Evolutionary conservation across 1,139 yeast species (phyloP).

Genomic region (Geotrichum reessii): DNA sequence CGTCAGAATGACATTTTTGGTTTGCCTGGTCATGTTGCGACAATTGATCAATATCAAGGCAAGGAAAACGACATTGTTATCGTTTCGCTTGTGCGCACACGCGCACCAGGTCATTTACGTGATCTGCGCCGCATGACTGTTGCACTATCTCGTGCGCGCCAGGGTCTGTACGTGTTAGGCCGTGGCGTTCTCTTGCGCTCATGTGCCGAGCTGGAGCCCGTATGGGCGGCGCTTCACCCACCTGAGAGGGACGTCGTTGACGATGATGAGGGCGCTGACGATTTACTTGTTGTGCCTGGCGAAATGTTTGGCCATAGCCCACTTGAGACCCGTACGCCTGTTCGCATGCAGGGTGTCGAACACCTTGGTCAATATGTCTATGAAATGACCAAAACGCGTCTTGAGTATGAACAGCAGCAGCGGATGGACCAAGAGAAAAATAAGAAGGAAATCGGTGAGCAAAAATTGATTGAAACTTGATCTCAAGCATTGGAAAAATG

Average conservation of each 20-base stretch:
- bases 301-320: slow-evolving; percentile 31
- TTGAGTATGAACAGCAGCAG: slow-evolving; percentile 14
- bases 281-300: slow-evolving; percentile 34
- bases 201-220: slow-evolving; percentile 20
- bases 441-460: no score
- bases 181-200: slow-evolving; percentile 23
- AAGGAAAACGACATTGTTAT: slow-evolving; percentile 34
- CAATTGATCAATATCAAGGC: slow-evolving; percentile 32
- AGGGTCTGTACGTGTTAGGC: slow-evolving; percentile 38
- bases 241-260: not conserved
- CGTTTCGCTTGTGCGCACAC: slow-evolving; percentile 32
- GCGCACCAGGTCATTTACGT: slow-evolving; percentile 26
- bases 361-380: slow-evolving; percentile 38
- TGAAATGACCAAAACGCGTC: slow-evolving; percentile 34
- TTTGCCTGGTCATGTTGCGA: slow-evolving; percentile 29
- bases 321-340: slow-evolving; percentile 11
- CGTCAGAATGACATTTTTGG: slow-evolving; percentile 30
- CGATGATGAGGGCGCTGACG: slow-evolving; percentile 21
- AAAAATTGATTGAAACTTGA: no score
- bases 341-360: slow-evolving; percentile 35
- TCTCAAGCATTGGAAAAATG: no score
- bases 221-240: slow-evolving; percentile 19
- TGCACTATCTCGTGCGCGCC: slow-evolving; percentile 34
- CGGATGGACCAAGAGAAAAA: not conserved
- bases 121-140: slow-evolving; percentile 29